Percentiles rank a stretch among this genome's conserved stretches.
These are phyloP conservation scores for Psilocybe tampanensis DNA, from an alignment of 768 basidiomycete species.

Conservation along the genomic window DNA sequence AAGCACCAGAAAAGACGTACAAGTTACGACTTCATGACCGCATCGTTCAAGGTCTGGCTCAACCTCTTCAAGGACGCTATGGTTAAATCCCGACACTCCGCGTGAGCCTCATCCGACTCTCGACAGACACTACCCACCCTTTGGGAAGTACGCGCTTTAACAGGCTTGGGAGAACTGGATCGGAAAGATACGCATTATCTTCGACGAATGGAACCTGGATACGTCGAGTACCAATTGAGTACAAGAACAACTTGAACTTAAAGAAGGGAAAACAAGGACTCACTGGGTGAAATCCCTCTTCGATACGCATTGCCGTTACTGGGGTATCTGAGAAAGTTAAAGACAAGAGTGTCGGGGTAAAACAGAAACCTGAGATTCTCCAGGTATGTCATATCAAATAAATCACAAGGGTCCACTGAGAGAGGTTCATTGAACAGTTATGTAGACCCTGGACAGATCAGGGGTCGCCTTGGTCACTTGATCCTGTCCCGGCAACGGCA, in stretches of 20 bases:
- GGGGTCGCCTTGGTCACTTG: too few species aligned
- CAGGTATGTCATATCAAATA: too few species aligned
- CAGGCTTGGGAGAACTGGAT: slow-evolving; percentile 63
- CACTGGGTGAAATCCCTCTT: slow-evolving; percentile 70
- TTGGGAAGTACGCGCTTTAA: slow-evolving; percentile 58
- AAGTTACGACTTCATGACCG: slow-evolving; percentile 54
- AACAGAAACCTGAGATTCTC: too few species aligned
- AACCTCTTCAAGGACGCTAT: slow-evolving; percentile 50
- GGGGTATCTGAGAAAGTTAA: not conserved
- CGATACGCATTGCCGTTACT: slow-evolving; percentile 48
- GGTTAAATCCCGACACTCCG: too few species aligned
- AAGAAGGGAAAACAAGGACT: slow-evolving; percentile 1
- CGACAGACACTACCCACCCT: slow-evolving; percentile 29
- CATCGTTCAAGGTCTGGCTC: slow-evolving; percentile 61
- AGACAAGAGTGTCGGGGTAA: not conserved
- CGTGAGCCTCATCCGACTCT: too few species aligned
- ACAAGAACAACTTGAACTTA: not conserved
- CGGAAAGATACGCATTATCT: slow-evolving; percentile 61
- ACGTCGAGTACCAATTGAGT: not conserved
- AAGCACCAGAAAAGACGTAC: slow-evolving; percentile 31
- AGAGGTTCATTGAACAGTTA: too few species aligned
- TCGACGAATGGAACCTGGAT: slow-evolving; percentile 53
- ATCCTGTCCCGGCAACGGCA: too few species aligned
- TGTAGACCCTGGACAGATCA: too few species aligned
- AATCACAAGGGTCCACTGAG: too few species aligned